A percentile compares a stretch with the other conserved stretches of the same genome.
Evolutionary conservation across 257 asterid genomes (phyloP).

Genomic region (Solanum tacnaense): DNA sequence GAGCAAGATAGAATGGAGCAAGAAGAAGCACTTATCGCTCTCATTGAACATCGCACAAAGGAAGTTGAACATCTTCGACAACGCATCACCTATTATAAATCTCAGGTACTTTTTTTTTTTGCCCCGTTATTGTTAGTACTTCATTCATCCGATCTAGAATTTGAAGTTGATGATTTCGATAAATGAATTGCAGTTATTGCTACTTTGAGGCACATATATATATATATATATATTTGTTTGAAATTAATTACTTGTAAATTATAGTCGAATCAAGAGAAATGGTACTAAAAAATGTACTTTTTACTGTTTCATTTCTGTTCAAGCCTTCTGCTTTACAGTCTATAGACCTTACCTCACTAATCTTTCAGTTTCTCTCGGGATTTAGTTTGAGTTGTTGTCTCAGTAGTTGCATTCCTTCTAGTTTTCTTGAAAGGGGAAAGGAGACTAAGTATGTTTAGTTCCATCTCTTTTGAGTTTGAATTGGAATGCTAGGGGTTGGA

Average conservation of each 20-base stretch:
- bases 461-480: background rate
- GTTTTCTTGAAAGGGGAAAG: background rate
- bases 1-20: conserved; percentile 29
- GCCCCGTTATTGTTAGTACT: background rate
- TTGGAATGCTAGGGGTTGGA: background rate
- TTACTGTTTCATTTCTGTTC: background rate
- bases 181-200: background rate
- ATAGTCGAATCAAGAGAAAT: background rate
- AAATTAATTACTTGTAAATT: background rate
- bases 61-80: conserved; percentile 72
- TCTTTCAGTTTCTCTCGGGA: background rate
- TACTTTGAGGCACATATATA: background rate
- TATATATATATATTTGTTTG: background rate
- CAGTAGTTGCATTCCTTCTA: background rate
- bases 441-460: background rate
- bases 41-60: conserved; percentile 65
- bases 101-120: conserved; percentile 37
- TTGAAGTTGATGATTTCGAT: background rate
- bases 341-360: background rate
- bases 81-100: conserved; percentile 53
- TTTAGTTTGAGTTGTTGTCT: background rate
- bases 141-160: background rate
- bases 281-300: background rate
- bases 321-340: background rate
- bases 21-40: conserved; percentile 71